These are phyloP conservation scores for Leptodermis oblonga DNA, from an alignment of 257 asterid genomes.

Conservation along the genomic window DNA sequence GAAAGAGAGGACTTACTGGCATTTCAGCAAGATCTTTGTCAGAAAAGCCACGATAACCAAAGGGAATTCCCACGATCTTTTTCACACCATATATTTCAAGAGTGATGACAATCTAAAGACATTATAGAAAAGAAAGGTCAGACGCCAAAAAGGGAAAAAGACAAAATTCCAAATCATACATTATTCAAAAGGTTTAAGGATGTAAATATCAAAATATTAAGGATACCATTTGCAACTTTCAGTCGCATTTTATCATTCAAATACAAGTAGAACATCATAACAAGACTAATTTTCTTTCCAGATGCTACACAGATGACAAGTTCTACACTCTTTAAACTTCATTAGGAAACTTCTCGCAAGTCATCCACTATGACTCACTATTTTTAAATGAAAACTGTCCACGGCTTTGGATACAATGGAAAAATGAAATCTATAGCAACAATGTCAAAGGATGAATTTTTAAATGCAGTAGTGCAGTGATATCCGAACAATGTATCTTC, in stretches of 20 bases:
- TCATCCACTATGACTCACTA: background rate
- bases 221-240: background rate
- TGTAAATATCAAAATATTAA: background rate
- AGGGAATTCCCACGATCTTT: slow-evolving; percentile 81
- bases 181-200: background rate
- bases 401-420: background rate
- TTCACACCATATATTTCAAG: slow-evolving; percentile 90
- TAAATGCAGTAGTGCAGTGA: background rate
- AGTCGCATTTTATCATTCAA: background rate
- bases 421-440: background rate
- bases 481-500: background rate
- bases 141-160: background rate
- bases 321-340: background rate
- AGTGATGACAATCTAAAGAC: slow-evolving; percentile 72
- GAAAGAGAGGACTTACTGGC: slow-evolving; percentile 47
- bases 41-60: slow-evolving; percentile 91
- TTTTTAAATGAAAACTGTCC: background rate
- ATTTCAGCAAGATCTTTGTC: slow-evolving; percentile 61
- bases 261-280: background rate
- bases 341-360: background rate
- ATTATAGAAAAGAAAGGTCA: slow-evolving; percentile 18
- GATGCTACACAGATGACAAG: background rate
- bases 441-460: background rate
- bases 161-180: background rate
- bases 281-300: background rate